These are phyloP conservation scores for Cucurbita pepo DNA, from an alignment of 306 rosid genomes.

Conservation along the genomic window DNA sequence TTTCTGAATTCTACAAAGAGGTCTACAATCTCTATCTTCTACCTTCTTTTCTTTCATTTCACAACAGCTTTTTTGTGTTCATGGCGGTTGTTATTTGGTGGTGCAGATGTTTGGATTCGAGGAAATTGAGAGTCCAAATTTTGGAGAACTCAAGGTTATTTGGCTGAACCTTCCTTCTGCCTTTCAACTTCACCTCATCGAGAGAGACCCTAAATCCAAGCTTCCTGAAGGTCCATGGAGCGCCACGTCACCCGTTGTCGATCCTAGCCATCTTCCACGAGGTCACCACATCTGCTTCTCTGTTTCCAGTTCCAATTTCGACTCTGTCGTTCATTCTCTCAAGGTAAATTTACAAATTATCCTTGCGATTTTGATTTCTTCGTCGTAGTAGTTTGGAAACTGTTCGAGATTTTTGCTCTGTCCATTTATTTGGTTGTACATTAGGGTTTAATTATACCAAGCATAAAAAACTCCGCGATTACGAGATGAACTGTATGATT, in stretches of 20 bases:
- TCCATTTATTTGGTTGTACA: not conserved
- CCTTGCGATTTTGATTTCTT: not conserved
- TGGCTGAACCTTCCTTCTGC: constrained; percentile 47
- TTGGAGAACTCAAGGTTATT: constrained; percentile 48
- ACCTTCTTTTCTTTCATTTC: not conserved
- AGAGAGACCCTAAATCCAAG: constrained; percentile 39
- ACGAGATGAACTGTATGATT: not conserved
- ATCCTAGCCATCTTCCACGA: constrained; percentile 61
- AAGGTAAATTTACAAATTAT: constrained; percentile 19
- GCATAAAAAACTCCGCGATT: not conserved
- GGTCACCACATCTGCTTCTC: constrained; percentile 87
- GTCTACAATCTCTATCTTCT: constrained; percentile 6
- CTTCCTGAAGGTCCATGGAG: constrained; percentile 80
- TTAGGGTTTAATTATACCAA: not conserved
- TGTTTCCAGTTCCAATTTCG: constrained; percentile 49
- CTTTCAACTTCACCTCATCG: constrained; percentile 44
- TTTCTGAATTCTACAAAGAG: constrained; percentile 64
- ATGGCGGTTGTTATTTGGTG: not conserved
- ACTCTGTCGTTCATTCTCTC: constrained; percentile 36
- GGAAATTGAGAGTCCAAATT: constrained; percentile 46
- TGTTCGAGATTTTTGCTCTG: not conserved
- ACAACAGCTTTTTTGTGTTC: not conserved
- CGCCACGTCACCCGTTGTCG: constrained; percentile 44
- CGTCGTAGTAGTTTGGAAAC: not conserved
- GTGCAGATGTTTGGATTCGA: constrained; percentile 63